A percentile compares a stretch with the other conserved stretches of the same genome.
phyloP scores from a whole-genome alignment of 345 rosid genomes.

The Capsella bursapastoris region DNA sequence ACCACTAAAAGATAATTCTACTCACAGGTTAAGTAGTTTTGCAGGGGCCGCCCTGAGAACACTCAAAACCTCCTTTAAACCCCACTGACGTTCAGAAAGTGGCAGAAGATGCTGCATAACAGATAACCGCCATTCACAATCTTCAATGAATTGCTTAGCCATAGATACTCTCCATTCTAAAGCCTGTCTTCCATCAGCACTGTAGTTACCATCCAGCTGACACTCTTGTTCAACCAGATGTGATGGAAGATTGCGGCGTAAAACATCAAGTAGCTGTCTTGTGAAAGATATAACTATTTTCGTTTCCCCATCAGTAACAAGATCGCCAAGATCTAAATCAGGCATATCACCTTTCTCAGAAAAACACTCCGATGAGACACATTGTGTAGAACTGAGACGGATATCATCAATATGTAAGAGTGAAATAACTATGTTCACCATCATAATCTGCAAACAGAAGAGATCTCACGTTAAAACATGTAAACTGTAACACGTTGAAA shows the following conservation, averaged over 20 bases:
- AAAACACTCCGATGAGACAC: slow-evolving; percentile 59
- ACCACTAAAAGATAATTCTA: slow-evolving; percentile 32
- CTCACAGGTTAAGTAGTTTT: slow-evolving; percentile 92
- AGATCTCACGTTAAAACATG: slow-evolving; percentile 38
- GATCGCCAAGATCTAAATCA: slow-evolving; percentile 56
- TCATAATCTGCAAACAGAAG: slow-evolving; percentile 75
- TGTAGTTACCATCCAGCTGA: slow-evolving; percentile 57
- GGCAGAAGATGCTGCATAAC: slow-evolving; percentile 92
- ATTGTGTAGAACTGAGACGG: slow-evolving; percentile 63
- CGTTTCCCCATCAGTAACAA: slow-evolving; percentile 64
- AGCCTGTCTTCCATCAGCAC: slow-evolving; percentile 67
- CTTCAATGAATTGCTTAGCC: slow-evolving; percentile 80
- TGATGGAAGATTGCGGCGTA: slow-evolving; percentile 70
- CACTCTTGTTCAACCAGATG: slow-evolving; percentile 58
- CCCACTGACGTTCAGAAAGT: slow-evolving; percentile 83
- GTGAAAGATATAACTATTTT: slow-evolving; percentile 76
- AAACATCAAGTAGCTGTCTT: slow-evolving; percentile 68
- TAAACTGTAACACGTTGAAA: background rate
- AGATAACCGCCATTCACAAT: slow-evolving; percentile 96
- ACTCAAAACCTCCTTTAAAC: slow-evolving; percentile 91
- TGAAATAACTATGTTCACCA: slow-evolving; percentile 87
- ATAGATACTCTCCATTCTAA: slow-evolving; percentile 88
- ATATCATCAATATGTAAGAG: slow-evolving; percentile 85
- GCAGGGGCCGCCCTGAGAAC: slow-evolving; percentile 92
- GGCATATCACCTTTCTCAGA: slow-evolving; percentile 49